These are phyloP conservation scores for Pythium chondricola DNA, from an alignment of 352 stramenopile species.

Conservation along the genomic window DNA sequence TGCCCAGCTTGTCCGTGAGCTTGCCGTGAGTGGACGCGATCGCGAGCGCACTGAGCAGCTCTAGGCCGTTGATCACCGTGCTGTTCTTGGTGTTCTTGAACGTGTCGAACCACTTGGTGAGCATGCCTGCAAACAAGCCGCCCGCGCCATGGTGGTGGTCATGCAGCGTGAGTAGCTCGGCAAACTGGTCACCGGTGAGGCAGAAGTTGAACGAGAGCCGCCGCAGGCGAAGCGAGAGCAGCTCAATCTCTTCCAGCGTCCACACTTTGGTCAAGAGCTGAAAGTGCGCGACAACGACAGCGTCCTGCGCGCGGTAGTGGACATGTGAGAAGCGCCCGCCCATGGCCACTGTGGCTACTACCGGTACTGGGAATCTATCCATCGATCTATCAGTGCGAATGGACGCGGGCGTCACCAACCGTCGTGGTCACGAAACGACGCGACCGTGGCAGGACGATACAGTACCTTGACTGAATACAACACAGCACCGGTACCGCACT, in stretches of 20 bases:
- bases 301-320: slow-evolving; percentile 70
- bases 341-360: slow-evolving; percentile 20
- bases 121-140: slow-evolving; percentile 40
- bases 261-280: slow-evolving; percentile 63
- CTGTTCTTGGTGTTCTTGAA: slow-evolving; percentile 66
- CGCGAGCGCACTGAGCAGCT: slow-evolving; percentile 56
- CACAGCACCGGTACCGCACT: too few species aligned
- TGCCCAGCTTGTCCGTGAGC: slow-evolving; percentile 44
- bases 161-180: slow-evolving; percentile 55
- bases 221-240: slow-evolving; percentile 48
- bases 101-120: slow-evolving; percentile 50
- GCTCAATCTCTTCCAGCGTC: slow-evolving; percentile 47
- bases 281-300: slow-evolving; percentile 50
- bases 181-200: slow-evolving; percentile 53
- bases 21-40: slow-evolving; percentile 44
- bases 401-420: too few species aligned
- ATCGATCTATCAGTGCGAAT: background rate
- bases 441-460: too few species aligned
- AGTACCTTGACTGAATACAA: too few species aligned
- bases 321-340: slow-evolving; percentile 67
- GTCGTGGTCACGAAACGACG: slow-evolving; percentile 7
- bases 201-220: slow-evolving; percentile 75
- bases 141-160: slow-evolving; percentile 31
- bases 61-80: slow-evolving; percentile 58
- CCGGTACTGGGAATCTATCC: background rate